These are phyloP conservation scores for Escallonia rubra DNA, from an alignment of 129 eudicot species.

Conservation along the genomic window DNA sequence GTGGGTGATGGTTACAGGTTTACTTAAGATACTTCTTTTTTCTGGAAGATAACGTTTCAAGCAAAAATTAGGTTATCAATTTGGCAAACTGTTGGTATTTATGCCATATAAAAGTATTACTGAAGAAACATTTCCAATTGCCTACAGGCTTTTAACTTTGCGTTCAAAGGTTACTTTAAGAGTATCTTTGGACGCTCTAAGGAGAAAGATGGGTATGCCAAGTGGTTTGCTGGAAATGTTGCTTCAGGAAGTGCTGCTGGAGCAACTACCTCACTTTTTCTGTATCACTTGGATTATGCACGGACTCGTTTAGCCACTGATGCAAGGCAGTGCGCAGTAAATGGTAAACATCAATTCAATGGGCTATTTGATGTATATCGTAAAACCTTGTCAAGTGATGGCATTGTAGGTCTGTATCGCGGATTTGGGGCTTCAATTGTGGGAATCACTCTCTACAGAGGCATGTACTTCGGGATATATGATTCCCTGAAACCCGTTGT, in stretches of 20 bases:
- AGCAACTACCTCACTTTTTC: conserved; percentile 87
- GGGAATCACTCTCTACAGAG: conserved; percentile 96
- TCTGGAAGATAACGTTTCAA: background rate
- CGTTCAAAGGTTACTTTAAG: conserved; percentile 96
- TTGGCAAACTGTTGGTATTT: conserved; percentile 12
- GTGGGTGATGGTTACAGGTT: background rate
- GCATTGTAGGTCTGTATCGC: conserved; percentile 75
- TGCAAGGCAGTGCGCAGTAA: conserved; percentile 33
- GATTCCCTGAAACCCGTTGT: conserved; percentile 88
- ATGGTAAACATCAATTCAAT: conserved; percentile 59
- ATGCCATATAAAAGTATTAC: conserved; percentile 11
- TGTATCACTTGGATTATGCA: conserved; percentile 91
- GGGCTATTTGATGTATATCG: conserved; percentile 79
- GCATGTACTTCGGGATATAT: conserved; percentile 92
- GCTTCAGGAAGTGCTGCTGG: conserved; percentile 99
- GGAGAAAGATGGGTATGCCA: conserved; percentile 84
- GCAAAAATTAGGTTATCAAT: conserved; percentile 13
- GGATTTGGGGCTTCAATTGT: conserved; percentile 86
- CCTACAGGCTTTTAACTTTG: conserved; percentile 93
- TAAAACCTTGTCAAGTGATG: conserved; percentile 77
- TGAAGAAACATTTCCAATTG: conserved; percentile 25
- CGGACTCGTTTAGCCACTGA: conserved; percentile 87
- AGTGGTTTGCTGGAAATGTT: conserved; percentile 96
- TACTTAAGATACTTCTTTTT: no score
- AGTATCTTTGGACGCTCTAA: conserved; percentile 66